phyloP scores from a whole-genome alignment of 306 rosid genomes.

The Cicer yamashitae region DNA sequence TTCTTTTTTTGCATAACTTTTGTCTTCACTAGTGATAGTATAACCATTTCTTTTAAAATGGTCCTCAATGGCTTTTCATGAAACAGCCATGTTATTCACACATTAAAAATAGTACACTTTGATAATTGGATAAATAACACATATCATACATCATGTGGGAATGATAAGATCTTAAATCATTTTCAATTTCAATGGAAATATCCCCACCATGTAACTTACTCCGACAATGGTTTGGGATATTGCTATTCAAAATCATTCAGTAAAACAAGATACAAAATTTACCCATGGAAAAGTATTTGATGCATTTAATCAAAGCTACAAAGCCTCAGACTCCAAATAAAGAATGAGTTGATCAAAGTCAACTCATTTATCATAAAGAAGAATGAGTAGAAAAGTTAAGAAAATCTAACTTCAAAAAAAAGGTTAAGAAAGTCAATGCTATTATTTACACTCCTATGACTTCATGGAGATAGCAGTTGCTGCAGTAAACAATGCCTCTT shows the following conservation, averaged over 20 bases:
- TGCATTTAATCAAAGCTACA: constrained; percentile 30
- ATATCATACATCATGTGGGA: not conserved
- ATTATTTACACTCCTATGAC: constrained; percentile 41
- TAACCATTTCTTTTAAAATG: not conserved
- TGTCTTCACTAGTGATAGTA: not conserved
- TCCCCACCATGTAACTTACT: not conserved
- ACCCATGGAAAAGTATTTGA: not conserved
- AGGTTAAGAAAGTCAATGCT: constrained; percentile 22
- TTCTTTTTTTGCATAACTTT: not conserved
- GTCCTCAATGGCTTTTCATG: not conserved
- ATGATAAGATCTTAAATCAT: not conserved
- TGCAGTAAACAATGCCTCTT: constrained; percentile 78
- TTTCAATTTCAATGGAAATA: not conserved
- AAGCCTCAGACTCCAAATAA: not conserved
- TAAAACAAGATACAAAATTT: constrained; percentile 12
- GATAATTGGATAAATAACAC: not conserved
- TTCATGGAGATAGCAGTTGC: constrained; percentile 63
- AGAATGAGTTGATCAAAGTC: constrained; percentile 28
- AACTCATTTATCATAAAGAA: not conserved
- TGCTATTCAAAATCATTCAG: constrained; percentile 23
- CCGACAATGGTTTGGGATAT: not conserved
- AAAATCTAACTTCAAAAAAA: not conserved
- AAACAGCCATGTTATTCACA: not conserved
- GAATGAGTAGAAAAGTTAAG: constrained; percentile 21
- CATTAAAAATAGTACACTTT: too few relatives aligned